These are phyloP conservation scores for Plasmodium knowlesi DNA, from an alignment of 169 alveolate genomes.

Conservation along the genomic window DNA sequence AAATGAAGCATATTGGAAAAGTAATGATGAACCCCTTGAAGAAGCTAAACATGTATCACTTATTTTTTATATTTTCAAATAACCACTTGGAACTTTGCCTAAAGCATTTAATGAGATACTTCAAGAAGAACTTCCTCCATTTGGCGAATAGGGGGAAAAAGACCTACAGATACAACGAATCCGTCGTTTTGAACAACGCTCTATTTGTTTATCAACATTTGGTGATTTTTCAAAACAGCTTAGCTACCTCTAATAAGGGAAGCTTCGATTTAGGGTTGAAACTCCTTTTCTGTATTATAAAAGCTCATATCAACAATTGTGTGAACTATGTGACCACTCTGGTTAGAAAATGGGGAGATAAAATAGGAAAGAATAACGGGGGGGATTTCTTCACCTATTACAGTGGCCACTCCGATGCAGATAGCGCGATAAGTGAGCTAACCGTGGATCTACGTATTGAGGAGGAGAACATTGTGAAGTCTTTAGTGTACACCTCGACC, in stretches of 20 bases:
- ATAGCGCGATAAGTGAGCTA: not conserved
- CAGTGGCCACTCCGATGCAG: not conserved
- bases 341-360: not conserved
- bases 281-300: slow-evolving; percentile 18
- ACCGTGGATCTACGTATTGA: slow-evolving; percentile 45
- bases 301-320: slow-evolving; percentile 24
- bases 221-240: slow-evolving; percentile 17
- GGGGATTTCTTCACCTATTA: slow-evolving; percentile 8
- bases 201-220: slow-evolving; percentile 58
- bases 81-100: slow-evolving; percentile 34
- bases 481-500: slow-evolving; percentile 44
- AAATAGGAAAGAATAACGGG: not conserved
- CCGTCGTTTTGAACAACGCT: slow-evolving; percentile 41
- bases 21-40: slow-evolving; percentile 43
- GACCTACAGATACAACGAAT: not conserved
- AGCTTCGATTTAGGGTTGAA: not conserved
- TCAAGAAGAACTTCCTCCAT: not conserved
- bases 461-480: slow-evolving; percentile 55
- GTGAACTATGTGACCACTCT: slow-evolving; percentile 6
- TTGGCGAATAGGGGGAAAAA: not conserved
- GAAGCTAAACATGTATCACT: slow-evolving; percentile 34
- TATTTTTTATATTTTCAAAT: slow-evolving; percentile 71
- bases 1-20: slow-evolving; percentile 32
- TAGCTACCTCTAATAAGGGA: not conserved
- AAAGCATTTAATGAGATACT: slow-evolving; percentile 28